Percentiles rank a stretch among this genome's conserved stretches.
These are phyloP conservation scores for Ogataea zsoltii DNA, from an alignment of 805 yeast genomes.

Conservation along the genomic window DNA sequence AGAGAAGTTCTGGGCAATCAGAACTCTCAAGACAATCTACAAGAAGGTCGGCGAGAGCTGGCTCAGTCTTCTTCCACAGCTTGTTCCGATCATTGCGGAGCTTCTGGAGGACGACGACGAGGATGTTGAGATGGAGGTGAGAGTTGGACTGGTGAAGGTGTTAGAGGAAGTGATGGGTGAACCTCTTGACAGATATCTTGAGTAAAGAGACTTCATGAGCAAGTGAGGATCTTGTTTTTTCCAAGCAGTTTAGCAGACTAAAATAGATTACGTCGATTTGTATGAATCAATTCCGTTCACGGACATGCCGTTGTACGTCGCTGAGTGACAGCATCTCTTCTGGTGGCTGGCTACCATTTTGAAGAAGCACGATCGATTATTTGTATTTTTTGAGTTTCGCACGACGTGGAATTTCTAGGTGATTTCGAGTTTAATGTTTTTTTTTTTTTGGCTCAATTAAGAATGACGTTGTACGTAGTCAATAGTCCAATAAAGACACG, in stretches of 20 bases:
- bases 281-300: too few relatives aligned
- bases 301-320: too few relatives aligned
- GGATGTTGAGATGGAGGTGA: constrained; percentile 85
- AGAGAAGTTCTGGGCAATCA: constrained; percentile 79
- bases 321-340: too few relatives aligned
- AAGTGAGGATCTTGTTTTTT: too few relatives aligned
- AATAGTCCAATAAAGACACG: neutral
- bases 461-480: constrained; percentile 5
- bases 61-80: constrained; percentile 86
- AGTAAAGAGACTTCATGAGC: too few relatives aligned
- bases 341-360: too few relatives aligned
- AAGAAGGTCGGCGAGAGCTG: constrained; percentile 93
- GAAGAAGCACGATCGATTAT: too few relatives aligned
- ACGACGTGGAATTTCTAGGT: neutral
- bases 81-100: constrained; percentile 95
- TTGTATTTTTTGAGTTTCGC: neutral
- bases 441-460: too few relatives aligned
- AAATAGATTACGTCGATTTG: too few relatives aligned
- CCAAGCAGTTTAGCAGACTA: too few relatives aligned
- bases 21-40: constrained; percentile 76
- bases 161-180: constrained; percentile 93
- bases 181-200: constrained; percentile 82
- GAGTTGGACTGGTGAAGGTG: constrained; percentile 86
- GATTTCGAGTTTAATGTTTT: neutral
- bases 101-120: constrained; percentile 95